These are phyloP conservation scores for Sungouiella thailandica DNA, from an alignment of 805 yeast genomes.

Conservation along the genomic window DNA sequence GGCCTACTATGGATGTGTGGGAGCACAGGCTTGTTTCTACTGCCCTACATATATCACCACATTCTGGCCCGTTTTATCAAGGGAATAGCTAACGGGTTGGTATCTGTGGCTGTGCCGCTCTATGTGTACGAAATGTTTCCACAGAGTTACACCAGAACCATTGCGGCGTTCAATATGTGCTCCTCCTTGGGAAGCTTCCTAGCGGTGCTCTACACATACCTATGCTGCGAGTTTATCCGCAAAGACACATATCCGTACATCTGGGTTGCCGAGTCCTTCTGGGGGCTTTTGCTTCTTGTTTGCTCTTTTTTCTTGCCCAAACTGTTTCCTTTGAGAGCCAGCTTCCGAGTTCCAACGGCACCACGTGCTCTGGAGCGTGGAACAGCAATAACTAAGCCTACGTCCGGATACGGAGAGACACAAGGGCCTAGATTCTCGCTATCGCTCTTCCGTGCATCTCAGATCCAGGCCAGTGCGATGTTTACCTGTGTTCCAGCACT, in stretches of 20 bases:
- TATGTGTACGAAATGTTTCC: conserved; percentile 29
- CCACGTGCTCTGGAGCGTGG: too few species aligned
- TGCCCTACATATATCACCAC: conserved; percentile 21
- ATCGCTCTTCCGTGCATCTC: background rate
- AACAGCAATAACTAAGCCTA: too few species aligned
- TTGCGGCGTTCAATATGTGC: conserved; percentile 5
- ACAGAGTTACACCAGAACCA: conserved; percentile 16
- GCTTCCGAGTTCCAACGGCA: too few species aligned
- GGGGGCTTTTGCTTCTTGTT: conserved; percentile 7
- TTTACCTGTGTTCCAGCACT: background rate
- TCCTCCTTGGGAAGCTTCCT: conserved; percentile 5
- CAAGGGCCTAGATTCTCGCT: background rate
- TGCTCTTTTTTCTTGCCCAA: conserved; percentile 9
- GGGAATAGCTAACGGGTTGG: conserved; percentile 30
- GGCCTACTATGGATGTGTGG: conserved; percentile 27
- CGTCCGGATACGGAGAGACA: too few species aligned
- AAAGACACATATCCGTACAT: conserved; percentile 8
- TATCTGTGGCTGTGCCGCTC: conserved; percentile 26
- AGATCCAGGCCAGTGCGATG: background rate
- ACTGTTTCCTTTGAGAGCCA: too few species aligned
- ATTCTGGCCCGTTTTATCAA: conserved; percentile 25
- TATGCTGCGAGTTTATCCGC: conserved; percentile 1
- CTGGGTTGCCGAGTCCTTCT: conserved; percentile 8
- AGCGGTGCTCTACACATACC: conserved; percentile 4
- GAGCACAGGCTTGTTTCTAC: conserved; percentile 18